Evolutionary conservation across 225 moss, liverwort and hornwort species (phyloP), one percentile per base, ranked within the genome.

Genomic region (Ulota crispa): DNA sequence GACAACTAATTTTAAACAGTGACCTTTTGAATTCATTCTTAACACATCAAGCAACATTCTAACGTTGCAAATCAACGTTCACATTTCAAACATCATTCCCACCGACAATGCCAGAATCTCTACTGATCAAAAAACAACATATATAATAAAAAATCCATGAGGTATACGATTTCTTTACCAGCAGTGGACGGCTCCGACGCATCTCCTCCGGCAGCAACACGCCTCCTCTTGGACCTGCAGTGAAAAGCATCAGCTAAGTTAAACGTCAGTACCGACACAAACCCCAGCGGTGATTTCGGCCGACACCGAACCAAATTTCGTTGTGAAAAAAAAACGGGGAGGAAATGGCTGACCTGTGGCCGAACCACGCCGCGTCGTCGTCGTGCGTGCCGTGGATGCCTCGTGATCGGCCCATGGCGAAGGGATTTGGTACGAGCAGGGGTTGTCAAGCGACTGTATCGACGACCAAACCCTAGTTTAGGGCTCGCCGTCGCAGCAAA

Each of bases 141-240:
- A 70, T 39, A 39, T 39, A 9, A 8, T n/a, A 15, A 45, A 28
- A 64, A 55, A 56, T 73, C 24, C 73, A 85, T 30, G 39, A 62
- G 62, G 7, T 47, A 70, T 2, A 64, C 43, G 64, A 55, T 55
- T 31, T 31, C 5, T 87, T 85, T 65, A 95, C 97, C 95, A 61
- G 92, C 84, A 70, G 92, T 88, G 71, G 92, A 90, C 36, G 92
- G 85, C 72, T 99, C 98, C 79, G 90, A 78, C 66, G 75, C 71
- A 36, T 99, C 98, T 45, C 91, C 96, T 70, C 94, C 94, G 61
- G 86, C 70, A 15, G 90, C 89, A 80, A 94, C 83, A 72, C 99
- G 93, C 83, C 99, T 89, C 61, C 99, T 82, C 89, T 99, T 99
- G 45, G 99, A 96, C 85, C 99, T 99, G 93, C 47, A 79, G n/a